These are phyloP conservation scores for Nakaseomyces glabratus DNA, from an alignment of 1,139 yeast species.

Conservation along the genomic window DNA sequence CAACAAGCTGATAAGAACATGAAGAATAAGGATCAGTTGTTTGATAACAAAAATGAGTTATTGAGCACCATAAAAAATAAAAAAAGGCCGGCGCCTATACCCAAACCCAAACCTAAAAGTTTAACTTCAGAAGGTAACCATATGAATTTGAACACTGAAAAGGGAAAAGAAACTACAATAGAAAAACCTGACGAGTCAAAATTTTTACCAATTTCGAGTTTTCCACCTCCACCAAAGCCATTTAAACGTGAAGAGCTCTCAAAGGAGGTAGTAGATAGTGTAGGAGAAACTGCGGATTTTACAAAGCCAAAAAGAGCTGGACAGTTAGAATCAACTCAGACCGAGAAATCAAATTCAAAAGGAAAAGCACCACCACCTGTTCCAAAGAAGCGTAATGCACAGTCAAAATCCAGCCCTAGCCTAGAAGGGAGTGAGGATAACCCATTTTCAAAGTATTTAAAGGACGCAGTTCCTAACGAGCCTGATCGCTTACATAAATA, in stretches of 20 bases:
- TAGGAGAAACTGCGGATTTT: neutral
- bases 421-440: too few species aligned
- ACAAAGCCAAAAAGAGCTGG: neutral
- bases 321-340: neutral
- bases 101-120: slow-evolving; percentile 24
- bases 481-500: slow-evolving; percentile 27
- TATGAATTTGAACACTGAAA: neutral
- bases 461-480: slow-evolving; percentile 33
- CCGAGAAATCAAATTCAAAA: neutral
- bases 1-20: slow-evolving; percentile 6
- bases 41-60: slow-evolving; percentile 1
- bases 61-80: slow-evolving; percentile 3
- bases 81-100: slow-evolving; percentile 19
- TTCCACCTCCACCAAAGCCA: slow-evolving; percentile 4
- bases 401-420: slow-evolving; percentile 3
- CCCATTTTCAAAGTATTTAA: slow-evolving; percentile 33
- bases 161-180: neutral
- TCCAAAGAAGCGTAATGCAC: slow-evolving; percentile 15
- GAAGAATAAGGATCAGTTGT: neutral
- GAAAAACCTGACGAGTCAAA: neutral
- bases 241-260: neutral
- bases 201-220: neutral
- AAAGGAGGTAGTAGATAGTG: neutral
- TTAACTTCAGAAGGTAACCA: slow-evolving; percentile 8
- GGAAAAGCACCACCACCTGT: slow-evolving; percentile 19